These are phyloP conservation scores for Hyphopichia burtonii DNA, from an alignment of 1,139 yeast genomes.

Conservation along the genomic window DNA sequence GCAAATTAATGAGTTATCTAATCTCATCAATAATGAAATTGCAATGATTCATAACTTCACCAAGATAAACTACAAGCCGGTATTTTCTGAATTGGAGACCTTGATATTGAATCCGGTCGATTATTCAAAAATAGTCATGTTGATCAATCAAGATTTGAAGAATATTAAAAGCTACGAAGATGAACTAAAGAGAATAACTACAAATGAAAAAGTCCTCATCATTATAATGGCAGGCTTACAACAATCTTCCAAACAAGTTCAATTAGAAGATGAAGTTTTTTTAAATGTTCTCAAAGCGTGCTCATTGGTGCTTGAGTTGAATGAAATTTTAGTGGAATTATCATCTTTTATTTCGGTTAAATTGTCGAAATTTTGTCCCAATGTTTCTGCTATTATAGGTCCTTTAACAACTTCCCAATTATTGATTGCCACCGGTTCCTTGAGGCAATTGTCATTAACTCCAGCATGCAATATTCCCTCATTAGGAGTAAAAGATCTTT, in stretches of 20 bases:
- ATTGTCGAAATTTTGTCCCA: slow-evolving; percentile 71
- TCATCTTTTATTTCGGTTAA: slow-evolving; percentile 57
- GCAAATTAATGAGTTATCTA: slow-evolving; percentile 55
- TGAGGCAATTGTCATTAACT: slow-evolving; percentile 62
- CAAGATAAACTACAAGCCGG: slow-evolving; percentile 52
- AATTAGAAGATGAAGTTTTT: slow-evolving; percentile 37
- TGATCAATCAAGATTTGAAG: slow-evolving; percentile 52
- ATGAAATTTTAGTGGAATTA: slow-evolving; percentile 42
- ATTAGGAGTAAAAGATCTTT: slow-evolving; percentile 63
- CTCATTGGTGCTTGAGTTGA: slow-evolving; percentile 45
- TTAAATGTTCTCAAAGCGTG: slow-evolving; percentile 45
- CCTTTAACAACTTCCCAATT: slow-evolving; percentile 73
- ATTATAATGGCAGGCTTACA: slow-evolving; percentile 70
- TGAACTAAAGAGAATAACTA: slow-evolving; percentile 40
- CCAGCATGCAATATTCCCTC: slow-evolving; percentile 87
- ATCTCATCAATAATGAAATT: slow-evolving; percentile 59
- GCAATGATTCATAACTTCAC: slow-evolving; percentile 49
- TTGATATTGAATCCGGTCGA: slow-evolving; percentile 64
- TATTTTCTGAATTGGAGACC: slow-evolving; percentile 72
- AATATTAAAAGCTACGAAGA: slow-evolving; percentile 32
- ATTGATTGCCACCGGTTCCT: slow-evolving; percentile 68
- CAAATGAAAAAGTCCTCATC: slow-evolving; percentile 68
- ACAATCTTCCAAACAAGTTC: slow-evolving; percentile 22
- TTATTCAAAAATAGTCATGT: slow-evolving; percentile 54
- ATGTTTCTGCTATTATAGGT: slow-evolving; percentile 71